Conservation (phyloP, 805 yeast genomes). For the Wickerhamiella qilinensis region DNA sequence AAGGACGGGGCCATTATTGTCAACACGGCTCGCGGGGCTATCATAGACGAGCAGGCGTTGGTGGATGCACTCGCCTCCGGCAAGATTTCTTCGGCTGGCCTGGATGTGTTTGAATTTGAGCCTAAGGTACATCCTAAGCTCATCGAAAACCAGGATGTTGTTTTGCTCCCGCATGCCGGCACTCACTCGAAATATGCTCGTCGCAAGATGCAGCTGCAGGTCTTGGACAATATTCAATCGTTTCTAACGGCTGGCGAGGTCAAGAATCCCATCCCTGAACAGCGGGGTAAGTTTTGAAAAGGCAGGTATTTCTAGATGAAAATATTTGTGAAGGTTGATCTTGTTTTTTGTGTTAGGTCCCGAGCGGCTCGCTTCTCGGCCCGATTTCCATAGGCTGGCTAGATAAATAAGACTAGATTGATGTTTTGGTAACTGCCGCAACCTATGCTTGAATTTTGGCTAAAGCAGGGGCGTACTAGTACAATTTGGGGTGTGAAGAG, state of each 20-base stretch:
- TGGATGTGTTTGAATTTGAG: constrained; percentile 47
- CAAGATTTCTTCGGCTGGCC: constrained; percentile 35
- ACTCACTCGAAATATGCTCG: constrained; percentile 29
- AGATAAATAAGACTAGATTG: too few species aligned
- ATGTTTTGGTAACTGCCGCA: too few species aligned
- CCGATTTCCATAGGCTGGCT: too few species aligned
- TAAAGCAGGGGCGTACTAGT: too few species aligned
- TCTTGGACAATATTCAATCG: constrained; percentile 48
- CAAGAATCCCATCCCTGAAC: constrained; percentile 64
- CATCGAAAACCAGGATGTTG: constrained; percentile 28
- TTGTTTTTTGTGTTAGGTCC: too few species aligned
- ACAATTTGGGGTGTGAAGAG: too few species aligned
- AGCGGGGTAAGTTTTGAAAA: constrained; percentile 1
- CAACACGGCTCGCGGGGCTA: constrained; percentile 48
- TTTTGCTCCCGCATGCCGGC: constrained; percentile 42
- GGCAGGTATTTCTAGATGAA: neutral
- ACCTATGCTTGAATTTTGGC: too few species aligned
- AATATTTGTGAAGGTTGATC: too few species aligned
- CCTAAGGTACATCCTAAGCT: constrained; percentile 37
- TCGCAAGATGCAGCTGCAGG: constrained; percentile 64
- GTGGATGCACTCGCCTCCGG: constrained; percentile 32
- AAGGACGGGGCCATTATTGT: constrained; percentile 38
- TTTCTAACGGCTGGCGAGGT: constrained; percentile 53
- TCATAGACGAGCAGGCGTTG: constrained; percentile 38
- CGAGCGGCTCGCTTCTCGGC: too few species aligned